Percentiles rank a stretch among this genome's conserved stretches.
phyloP scores from a whole-genome alignment of 2,329 filamentous ascomycete genomes.

The Penicillium sp. region DNA sequence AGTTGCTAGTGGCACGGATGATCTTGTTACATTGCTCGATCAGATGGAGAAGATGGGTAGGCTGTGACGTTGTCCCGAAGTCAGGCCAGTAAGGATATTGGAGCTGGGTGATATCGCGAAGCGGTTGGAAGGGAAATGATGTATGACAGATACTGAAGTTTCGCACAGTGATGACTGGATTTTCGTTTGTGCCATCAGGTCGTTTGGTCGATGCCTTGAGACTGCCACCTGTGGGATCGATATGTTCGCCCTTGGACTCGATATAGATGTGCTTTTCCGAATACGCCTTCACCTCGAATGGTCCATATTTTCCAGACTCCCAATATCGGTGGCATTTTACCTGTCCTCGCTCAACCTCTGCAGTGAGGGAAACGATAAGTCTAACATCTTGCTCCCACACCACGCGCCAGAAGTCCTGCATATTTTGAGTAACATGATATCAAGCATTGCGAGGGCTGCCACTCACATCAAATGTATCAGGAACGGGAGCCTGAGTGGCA shows the following conservation, averaged over 20 bases:
- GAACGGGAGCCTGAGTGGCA: slow-evolving; percentile 88
- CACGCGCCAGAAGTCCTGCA: slow-evolving; percentile 93
- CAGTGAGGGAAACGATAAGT: slow-evolving; percentile 94
- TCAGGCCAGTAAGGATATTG: slow-evolving; percentile 98
- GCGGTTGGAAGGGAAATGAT: slow-evolving; percentile 73
- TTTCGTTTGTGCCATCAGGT: slow-evolving; percentile 28
- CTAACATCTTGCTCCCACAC: slow-evolving; percentile 96
- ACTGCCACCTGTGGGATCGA: slow-evolving; percentile 30
- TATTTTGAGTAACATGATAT: not conserved
- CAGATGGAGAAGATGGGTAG: slow-evolving; percentile 78
- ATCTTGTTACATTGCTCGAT: slow-evolving; percentile 84
- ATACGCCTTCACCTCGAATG: slow-evolving; percentile 69
- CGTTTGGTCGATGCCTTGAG: slow-evolving; percentile 17
- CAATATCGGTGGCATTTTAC: slow-evolving; percentile 95
- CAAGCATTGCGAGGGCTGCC: not conserved
- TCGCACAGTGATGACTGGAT: slow-evolving; percentile 75
- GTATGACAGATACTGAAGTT: slow-evolving; percentile 82
- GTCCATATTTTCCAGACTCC: slow-evolving; percentile 74
- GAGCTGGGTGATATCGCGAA: slow-evolving; percentile 89
- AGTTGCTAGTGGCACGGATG: slow-evolving; percentile 40
- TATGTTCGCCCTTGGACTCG: slow-evolving; percentile 54
- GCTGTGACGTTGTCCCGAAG: slow-evolving; percentile 88
- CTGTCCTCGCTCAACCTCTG: slow-evolving; percentile 88
- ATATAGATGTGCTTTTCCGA: slow-evolving; percentile 81
- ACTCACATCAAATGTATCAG: slow-evolving; percentile 83